Conservation (phyloP, 140 eudicot species). For the Bidens hawaiensis region DNA sequence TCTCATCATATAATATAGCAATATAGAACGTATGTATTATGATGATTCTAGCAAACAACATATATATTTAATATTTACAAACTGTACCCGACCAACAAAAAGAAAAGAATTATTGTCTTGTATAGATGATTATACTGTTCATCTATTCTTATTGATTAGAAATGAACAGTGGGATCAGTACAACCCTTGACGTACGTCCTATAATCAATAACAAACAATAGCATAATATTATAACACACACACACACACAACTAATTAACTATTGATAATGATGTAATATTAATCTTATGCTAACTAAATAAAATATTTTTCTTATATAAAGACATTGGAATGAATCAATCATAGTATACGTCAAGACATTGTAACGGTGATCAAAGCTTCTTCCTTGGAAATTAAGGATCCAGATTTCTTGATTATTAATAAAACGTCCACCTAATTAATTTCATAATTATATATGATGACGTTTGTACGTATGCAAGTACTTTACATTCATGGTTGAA, state of each 20-base stretch:
- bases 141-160: neutral
- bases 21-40: neutral
- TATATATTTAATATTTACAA: no score
- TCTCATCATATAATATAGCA: neutral
- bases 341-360: slow-evolving; percentile 27
- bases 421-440: slow-evolving; percentile 15
- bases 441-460: slow-evolving; percentile 10
- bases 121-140: neutral
- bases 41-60: neutral
- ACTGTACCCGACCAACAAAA: neutral
- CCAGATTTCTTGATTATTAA: slow-evolving; percentile 3
- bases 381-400: neutral
- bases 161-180: slow-evolving; percentile 13
- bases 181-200: slow-evolving; percentile 5
- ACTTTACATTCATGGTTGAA: slow-evolving; percentile 19
- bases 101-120: neutral
- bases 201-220: slow-evolving; percentile 14
- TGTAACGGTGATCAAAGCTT: slow-evolving; percentile 26
- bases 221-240: neutral
- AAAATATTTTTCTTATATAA: neutral
- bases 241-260: slow-evolving; percentile 4
- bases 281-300: neutral
- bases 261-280: neutral
- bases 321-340: slow-evolving; percentile 19
- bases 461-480: slow-evolving; percentile 18